phyloP scores from a whole-genome alignment of 495 filamentous ascomycete genomes.

The Penicillium diatomitis region DNA sequence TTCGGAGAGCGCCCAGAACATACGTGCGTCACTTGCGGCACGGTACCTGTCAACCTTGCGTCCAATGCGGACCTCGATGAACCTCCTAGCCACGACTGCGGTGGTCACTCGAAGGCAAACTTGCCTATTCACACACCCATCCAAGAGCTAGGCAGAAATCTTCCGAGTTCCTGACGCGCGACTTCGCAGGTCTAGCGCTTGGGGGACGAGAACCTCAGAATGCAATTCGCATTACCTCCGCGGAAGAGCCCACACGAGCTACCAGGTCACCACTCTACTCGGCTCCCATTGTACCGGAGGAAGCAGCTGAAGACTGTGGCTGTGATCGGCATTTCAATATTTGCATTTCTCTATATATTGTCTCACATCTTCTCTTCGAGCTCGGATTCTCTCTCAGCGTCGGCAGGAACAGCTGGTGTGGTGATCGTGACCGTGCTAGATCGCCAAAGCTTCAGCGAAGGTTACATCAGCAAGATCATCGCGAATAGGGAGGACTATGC shows the following conservation, averaged over 20 bases:
- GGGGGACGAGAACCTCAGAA: slow-evolving; percentile 29
- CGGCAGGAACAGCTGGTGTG: slow-evolving; percentile 64
- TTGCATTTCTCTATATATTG: slow-evolving; percentile 56
- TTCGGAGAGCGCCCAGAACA: slow-evolving; percentile 8
- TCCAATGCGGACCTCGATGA: neutral
- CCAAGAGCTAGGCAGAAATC: neutral
- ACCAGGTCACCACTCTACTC: slow-evolving; percentile 48
- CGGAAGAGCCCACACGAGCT: slow-evolving; percentile 69
- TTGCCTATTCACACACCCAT: neutral
- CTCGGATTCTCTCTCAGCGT: slow-evolving; percentile 27
- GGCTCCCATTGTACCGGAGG: slow-evolving; percentile 53
- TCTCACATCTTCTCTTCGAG: slow-evolving; percentile 38
- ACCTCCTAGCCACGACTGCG: too few species aligned
- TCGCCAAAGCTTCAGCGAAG: slow-evolving; percentile 43
- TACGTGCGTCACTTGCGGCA: slow-evolving; percentile 1
- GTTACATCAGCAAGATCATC: slow-evolving; percentile 60
- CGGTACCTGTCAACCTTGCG: slow-evolving; percentile 1
- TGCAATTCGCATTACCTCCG: slow-evolving; percentile 89
- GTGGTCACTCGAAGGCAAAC: too few species aligned
- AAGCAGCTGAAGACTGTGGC: slow-evolving; percentile 57
- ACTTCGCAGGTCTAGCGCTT: slow-evolving; percentile 9
- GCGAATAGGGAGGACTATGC: slow-evolving; percentile 85
- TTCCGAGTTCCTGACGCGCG: slow-evolving; percentile 4
- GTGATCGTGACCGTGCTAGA: slow-evolving; percentile 88
- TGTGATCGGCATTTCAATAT: slow-evolving; percentile 44